Evolutionary conservation across 2,329 filamentous ascomycete species (phyloP).

Genomic region (Paecilomyces sp.): DNA sequence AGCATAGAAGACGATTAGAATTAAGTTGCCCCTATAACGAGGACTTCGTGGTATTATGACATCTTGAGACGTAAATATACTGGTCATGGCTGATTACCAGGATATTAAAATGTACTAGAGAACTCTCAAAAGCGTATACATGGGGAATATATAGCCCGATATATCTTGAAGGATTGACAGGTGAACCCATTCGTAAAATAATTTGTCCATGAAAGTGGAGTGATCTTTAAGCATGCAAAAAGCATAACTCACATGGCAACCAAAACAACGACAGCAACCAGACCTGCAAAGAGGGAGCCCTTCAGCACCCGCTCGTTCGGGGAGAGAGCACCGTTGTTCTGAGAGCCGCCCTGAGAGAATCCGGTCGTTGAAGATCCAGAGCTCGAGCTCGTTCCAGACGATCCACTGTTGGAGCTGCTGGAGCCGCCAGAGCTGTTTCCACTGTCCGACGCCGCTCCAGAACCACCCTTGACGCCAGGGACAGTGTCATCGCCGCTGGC

Average conservation of each 20-base stretch:
- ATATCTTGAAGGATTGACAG: constrained; percentile 1
- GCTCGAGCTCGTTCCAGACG: constrained; percentile 10
- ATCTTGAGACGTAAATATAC: neutral
- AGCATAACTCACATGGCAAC: constrained; percentile 33
- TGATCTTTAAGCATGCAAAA: constrained; percentile 5
- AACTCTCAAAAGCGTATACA: neutral
- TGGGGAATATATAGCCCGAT: neutral
- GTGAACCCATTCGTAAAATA: neutral
- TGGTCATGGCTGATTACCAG: neutral
- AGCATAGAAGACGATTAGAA: neutral
- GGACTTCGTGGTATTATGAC: neutral
- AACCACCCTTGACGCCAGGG: constrained; percentile 25
- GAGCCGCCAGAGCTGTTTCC: constrained; percentile 7
- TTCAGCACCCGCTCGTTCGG: constrained; percentile 34
- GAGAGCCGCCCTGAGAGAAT: constrained; percentile 23
- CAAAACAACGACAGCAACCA: constrained; percentile 40
- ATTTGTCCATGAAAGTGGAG: constrained; percentile 6
- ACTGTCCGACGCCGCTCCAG: constrained; percentile 18
- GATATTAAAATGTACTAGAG: neutral
- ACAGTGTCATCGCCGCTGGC: constrained; percentile 16
- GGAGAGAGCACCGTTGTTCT: constrained; percentile 22
- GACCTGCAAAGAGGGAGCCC: constrained; percentile 40
- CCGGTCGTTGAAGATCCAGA: constrained; percentile 15
- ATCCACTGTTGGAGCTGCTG: constrained; percentile 7
- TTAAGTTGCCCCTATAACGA: neutral